Evolutionary conservation across 1,284 basidiomycete genomes (phyloP), one percentile per base, ranked within the genome.

Genomic region (Wolfiporia cocos): DNA sequence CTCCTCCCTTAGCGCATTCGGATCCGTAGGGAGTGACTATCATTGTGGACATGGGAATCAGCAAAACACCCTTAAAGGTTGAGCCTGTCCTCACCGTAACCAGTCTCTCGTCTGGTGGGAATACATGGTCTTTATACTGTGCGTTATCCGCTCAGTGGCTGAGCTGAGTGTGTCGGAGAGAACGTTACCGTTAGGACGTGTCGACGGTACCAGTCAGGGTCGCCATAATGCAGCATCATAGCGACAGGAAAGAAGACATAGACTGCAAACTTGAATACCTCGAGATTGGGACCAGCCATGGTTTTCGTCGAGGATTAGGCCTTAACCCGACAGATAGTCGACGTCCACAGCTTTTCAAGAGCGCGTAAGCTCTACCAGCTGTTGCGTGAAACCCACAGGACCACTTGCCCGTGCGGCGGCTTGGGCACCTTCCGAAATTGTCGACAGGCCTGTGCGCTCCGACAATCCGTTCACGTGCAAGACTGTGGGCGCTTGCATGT

Each of bases 201-300:
- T 34, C 72, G 69, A 36, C 75, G 70, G 58, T 93, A 95, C 91
- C 91, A 96, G 29, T 86, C 77, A 4, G 90, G 88, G 61, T 92
- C 88, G 41, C 92, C 91, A 57, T 89, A 94, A 61, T 93, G 86
- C 40, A 92, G 67, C 66, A 95, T 81, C 20, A 89, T 80, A 33
- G 77, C 71, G 39, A 94, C 76, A 1, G 92, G 92, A 50, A 94
- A 83, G 60, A 92, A 91, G 46, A 95, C 78, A 65, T 96, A 95
- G 24, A 92, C 68, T 2, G 79, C 81, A 54, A 92, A 92, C 66
- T 90, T 91, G 78, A 92, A 88, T 15, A 92, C 76, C 63, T 93
- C 90, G 43, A 93, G 78, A 60, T 87, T 88, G 31, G 86, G 78
- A 24, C 86, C 85, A 14, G 73, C 85, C 86, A 90, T 89, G 18